Percentiles rank a stretch among this genome's conserved stretches.
Evolutionary conservation across 495 filamentous ascomycete species (phyloP).

Genomic region (Podospora appendiculata): DNA sequence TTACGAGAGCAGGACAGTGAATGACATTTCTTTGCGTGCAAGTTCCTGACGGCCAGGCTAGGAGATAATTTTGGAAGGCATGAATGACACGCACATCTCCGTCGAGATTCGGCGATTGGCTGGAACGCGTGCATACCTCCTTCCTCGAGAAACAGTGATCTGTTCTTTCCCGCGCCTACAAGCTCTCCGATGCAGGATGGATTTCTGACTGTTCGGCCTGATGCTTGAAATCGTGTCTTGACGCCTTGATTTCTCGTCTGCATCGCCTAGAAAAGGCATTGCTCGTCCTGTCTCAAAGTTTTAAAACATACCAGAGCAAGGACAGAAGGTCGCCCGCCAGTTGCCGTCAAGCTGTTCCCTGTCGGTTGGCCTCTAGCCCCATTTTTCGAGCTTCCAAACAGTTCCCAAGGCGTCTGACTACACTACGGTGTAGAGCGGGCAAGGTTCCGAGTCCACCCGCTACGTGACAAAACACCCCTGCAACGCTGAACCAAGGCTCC

Average conservation of each 20-base stretch:
- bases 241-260: too few relatives aligned
- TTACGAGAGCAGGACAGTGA: background rate
- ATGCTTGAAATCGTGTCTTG: background rate
- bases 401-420: conserved; percentile 5
- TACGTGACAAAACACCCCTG: background rate
- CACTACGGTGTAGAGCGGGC: background rate
- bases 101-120: too few relatives aligned
- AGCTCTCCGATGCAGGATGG: too few relatives aligned
- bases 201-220: background rate
- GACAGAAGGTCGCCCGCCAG: background rate
- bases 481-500: background rate
- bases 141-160: background rate
- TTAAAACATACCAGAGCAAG: too few relatives aligned
- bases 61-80: background rate
- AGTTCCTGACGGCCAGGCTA: too few relatives aligned
- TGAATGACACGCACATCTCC: conserved; percentile 7
- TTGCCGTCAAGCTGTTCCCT: background rate
- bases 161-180: conserved; percentile 2
- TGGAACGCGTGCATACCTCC: too few relatives aligned
- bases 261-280: too few relatives aligned
- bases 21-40: too few relatives aligned
- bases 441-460: conserved; percentile 17
- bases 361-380: too few relatives aligned
- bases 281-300: too few relatives aligned
- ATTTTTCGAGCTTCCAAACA: too few relatives aligned